Percentiles rank a stretch among this genome's conserved stretches.
phyloP scores from a whole-genome alignment of 306 rosid species.

The Calophaca sinica region DNA sequence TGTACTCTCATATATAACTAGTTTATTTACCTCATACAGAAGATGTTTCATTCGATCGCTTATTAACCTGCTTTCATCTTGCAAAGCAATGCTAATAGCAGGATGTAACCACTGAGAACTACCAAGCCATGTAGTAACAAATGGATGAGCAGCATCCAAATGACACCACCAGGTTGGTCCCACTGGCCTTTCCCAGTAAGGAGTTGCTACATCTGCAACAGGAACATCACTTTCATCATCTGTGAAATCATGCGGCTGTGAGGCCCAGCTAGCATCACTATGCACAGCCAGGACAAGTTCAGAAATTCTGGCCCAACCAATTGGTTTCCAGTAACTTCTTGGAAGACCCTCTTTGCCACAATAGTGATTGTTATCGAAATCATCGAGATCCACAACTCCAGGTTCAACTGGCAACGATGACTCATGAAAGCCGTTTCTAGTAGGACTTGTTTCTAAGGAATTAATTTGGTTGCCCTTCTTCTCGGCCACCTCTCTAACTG shows the following conservation, averaged over 20 bases:
- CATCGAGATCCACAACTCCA: slow-evolving; percentile 36
- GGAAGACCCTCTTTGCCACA: slow-evolving; percentile 47
- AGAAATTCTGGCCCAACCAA: slow-evolving; percentile 68
- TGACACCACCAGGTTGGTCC: slow-evolving; percentile 98
- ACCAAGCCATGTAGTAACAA: slow-evolving; percentile 67
- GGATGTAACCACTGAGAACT: slow-evolving; percentile 89
- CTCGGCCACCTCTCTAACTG: slow-evolving; percentile 40
- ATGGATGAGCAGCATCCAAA: slow-evolving; percentile 76
- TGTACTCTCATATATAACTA: background rate
- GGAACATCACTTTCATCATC: slow-evolving; percentile 55
- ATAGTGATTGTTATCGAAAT: slow-evolving; percentile 6
- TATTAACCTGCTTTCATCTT: slow-evolving; percentile 77
- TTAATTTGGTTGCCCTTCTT: slow-evolving; percentile 39
- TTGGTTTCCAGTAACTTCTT: slow-evolving; percentile 64
- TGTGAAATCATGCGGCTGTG: slow-evolving; percentile 41
- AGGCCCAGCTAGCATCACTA: slow-evolving; percentile 49
- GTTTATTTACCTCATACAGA: slow-evolving; percentile 70
- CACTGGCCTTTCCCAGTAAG: slow-evolving; percentile 83
- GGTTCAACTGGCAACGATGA: slow-evolving; percentile 16
- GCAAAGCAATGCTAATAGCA: slow-evolving; percentile 79
- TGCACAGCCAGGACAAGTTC: slow-evolving; percentile 61
- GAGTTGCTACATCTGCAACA: slow-evolving; percentile 75
- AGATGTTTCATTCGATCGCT: slow-evolving; percentile 90
- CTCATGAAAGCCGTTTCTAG: slow-evolving; percentile 36
- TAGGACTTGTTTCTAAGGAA: background rate